A percentile compares a stretch with the other conserved stretches of the same genome.
Conservation (phyloP, 179 eudicot genomes). For the Gypsophila paniculata region DNA sequence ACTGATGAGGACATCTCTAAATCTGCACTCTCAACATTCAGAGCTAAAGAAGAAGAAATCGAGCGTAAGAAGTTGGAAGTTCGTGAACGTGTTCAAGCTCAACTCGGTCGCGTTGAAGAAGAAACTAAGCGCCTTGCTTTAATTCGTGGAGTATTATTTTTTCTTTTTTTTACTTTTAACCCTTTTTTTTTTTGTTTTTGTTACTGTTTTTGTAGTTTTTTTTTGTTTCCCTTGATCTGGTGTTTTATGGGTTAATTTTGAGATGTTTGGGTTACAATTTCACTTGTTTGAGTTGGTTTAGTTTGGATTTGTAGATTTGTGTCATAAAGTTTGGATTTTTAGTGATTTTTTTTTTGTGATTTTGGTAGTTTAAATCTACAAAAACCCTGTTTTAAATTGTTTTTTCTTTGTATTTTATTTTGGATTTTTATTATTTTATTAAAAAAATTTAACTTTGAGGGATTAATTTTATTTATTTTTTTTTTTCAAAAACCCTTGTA, state of each 20-base stretch:
- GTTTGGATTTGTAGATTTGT: neutral
- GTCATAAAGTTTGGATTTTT: neutral
- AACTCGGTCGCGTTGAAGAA: constrained; percentile 79
- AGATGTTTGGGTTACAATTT: neutral
- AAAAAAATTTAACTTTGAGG: neutral
- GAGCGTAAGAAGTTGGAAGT: constrained; percentile 84
- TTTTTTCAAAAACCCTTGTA: neutral
- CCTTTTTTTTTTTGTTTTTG: neutral
- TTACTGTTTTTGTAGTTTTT: neutral
- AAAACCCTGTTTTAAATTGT: neutral
- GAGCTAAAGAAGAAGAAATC: constrained; percentile 88
- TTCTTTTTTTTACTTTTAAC: neutral
- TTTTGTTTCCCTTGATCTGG: neutral
- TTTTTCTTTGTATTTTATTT: neutral
- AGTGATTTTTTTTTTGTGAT: neutral
- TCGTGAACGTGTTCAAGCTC: constrained; percentile 68
- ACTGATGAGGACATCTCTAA: constrained; percentile 73
- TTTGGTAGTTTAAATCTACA: neutral
- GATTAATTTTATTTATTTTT: neutral
- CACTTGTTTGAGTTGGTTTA: neutral
- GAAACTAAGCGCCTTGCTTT: constrained; percentile 66
- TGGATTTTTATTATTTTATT: neutral
- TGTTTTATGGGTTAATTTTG: neutral
- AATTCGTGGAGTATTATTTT: constrained; percentile 64
- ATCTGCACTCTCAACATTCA: constrained; percentile 71